phyloP scores from a whole-genome alignment of 306 rosid genomes.

The Trifolium repens region DNA sequence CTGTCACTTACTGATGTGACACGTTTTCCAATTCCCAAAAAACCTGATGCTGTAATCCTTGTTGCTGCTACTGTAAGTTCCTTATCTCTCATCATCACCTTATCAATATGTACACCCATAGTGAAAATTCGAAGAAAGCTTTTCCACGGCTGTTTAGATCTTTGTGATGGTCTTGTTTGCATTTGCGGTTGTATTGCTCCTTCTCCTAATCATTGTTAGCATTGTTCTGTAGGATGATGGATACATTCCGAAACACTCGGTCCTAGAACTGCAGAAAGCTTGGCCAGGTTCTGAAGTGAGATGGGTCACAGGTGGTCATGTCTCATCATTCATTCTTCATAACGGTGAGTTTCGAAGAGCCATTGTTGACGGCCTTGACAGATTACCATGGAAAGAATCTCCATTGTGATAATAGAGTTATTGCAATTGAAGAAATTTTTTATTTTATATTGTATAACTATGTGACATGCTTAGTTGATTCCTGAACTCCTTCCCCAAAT shows the following conservation, averaged over 20 bases:
- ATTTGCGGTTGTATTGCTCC: background rate
- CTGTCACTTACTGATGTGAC: constrained; percentile 97
- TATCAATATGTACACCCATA: constrained; percentile 5
- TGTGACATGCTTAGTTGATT: constrained; percentile 44
- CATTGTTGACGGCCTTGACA: constrained; percentile 73
- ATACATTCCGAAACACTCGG: constrained; percentile 85
- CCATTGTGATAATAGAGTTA: constrained; percentile 44
- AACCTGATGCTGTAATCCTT: constrained; percentile 80
- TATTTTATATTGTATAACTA: constrained; percentile 17
- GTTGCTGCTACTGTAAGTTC: constrained; percentile 96
- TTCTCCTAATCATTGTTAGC: constrained; percentile 17
- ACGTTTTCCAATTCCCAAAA: constrained; percentile 93
- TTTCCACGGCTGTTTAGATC: constrained; percentile 3
- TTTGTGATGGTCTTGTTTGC: constrained; percentile 15
- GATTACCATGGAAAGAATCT: constrained; percentile 84
- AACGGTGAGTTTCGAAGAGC: constrained; percentile 81
- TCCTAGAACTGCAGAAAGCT: constrained; percentile 86
- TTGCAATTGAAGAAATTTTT: constrained; percentile 24
- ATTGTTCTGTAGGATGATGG: constrained; percentile 80
- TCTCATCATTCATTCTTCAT: constrained; percentile 93
- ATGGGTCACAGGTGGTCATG: constrained; percentile 98
- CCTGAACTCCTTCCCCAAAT: constrained; percentile 31
- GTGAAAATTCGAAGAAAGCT: constrained; percentile 12
- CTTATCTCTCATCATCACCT: constrained; percentile 37
- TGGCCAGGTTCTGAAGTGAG: constrained; percentile 99